Evolutionary conservation across 495 filamentous ascomycete genomes (phyloP).

Genomic region (Gamarada debralockiae): DNA sequence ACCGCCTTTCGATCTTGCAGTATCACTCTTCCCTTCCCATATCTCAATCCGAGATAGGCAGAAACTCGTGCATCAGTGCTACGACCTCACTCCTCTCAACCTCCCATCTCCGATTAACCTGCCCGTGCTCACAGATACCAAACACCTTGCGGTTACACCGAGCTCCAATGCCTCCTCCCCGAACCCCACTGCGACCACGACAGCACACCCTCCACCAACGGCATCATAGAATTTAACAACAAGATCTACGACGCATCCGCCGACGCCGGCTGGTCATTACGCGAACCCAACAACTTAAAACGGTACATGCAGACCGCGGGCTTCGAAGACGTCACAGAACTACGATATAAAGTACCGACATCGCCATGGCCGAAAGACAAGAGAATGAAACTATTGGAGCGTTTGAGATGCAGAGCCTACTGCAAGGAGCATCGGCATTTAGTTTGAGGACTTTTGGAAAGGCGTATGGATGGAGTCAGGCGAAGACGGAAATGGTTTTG

Average conservation of each 20-base stretch:
- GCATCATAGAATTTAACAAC: conserved; percentile 8
- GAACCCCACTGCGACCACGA: conserved; percentile 16
- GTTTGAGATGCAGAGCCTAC: conserved; percentile 23
- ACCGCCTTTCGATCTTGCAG: conserved; percentile 12
- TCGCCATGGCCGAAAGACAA: conserved; percentile 44
- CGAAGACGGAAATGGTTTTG: conserved; percentile 50
- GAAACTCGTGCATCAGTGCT: conserved; percentile 16
- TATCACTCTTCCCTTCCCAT: conserved; percentile 3
- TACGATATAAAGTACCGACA: conserved; percentile 29
- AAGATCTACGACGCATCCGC: conserved; percentile 2
- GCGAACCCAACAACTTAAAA: conserved; percentile 4
- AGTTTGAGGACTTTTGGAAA: conserved; percentile 37
- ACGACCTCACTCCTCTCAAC: conserved; percentile 2
- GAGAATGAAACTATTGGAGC: conserved; percentile 41
- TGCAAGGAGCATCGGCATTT: conserved; percentile 10
- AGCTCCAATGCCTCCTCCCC: conserved; percentile 10
- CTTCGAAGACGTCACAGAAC: conserved; percentile 29
- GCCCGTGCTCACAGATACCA: conserved; percentile 4
- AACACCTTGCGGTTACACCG: conserved; percentile 20
- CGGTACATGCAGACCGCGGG: conserved; percentile 30
- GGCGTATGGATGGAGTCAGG: conserved; percentile 46
- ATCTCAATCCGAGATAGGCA: conserved; percentile 18
- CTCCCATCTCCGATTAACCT: neutral
- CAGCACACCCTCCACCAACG: conserved; percentile 3
- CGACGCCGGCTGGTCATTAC: neutral